Conservation (phyloP, 2,329 filamentous ascomycete genomes). For the Lasiodiplodia sp. region DNA sequence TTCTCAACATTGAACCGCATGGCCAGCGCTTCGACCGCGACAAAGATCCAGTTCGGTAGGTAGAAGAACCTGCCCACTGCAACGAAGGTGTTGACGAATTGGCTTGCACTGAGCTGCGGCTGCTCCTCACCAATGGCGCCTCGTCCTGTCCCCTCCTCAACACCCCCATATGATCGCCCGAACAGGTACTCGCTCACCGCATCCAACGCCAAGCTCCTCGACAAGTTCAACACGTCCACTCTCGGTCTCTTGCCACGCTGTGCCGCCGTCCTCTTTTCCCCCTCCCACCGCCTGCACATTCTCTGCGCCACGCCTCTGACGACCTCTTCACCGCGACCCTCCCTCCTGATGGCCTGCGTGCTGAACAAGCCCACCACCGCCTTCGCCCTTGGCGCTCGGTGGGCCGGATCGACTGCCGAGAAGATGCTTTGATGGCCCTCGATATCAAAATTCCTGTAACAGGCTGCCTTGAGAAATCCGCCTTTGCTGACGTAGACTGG, state of each 20-base stretch:
- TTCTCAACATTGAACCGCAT: conserved; percentile 47
- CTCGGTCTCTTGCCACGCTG: conserved; percentile 33
- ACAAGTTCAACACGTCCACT: conserved; percentile 59
- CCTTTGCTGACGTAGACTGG: conserved; percentile 49
- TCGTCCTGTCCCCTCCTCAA: conserved; percentile 44
- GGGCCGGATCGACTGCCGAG: conserved; percentile 51
- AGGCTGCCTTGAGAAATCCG: conserved; percentile 60
- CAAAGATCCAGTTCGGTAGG: conserved; percentile 53
- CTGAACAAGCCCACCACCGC: conserved; percentile 47
- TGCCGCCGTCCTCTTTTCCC: conserved; percentile 34
- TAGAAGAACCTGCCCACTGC: conserved; percentile 59
- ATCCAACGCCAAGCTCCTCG: conserved; percentile 61
- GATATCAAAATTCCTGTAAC: conserved; percentile 65
- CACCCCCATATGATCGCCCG: conserved; percentile 57
- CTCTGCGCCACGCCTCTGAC: conserved; percentile 53
- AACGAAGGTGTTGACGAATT: conserved; percentile 35
- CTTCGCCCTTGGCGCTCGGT: conserved; percentile 42
- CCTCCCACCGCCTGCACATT: conserved; percentile 41
- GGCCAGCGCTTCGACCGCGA: conserved; percentile 47
- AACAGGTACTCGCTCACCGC: conserved; percentile 63
- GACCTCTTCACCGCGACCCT: conserved; percentile 40
- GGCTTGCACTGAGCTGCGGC: conserved; percentile 54
- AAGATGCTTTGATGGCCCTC: conserved; percentile 64
- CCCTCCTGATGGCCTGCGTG: conserved; percentile 52
- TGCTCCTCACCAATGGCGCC: conserved; percentile 23